Conservation (phyloP, 192 early-diverging fungal genomes). For the Neocallimastix lanati region DNA sequence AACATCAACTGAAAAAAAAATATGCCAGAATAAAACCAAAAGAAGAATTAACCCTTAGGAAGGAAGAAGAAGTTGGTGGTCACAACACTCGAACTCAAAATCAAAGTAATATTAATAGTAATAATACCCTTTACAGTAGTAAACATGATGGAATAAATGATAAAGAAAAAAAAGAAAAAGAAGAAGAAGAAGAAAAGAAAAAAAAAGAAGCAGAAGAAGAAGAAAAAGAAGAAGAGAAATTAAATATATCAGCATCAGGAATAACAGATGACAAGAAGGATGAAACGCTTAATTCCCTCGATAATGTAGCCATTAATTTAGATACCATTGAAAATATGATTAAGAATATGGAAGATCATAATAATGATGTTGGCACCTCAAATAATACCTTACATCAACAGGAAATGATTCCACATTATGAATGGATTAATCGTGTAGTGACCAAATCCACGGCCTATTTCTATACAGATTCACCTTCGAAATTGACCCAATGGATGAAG, state of each 20-base stretch:
- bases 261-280: neutral
- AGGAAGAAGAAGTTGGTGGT: neutral
- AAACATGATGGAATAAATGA: neutral
- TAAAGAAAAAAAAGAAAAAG: neutral
- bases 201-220: neutral
- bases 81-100: no score
- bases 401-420: neutral
- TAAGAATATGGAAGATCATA: neutral
- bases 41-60: neutral
- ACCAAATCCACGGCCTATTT: neutral
- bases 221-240: no score
- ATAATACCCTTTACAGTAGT: neutral
- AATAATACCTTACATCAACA: neutral
- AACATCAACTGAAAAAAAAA: neutral
- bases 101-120: neutral
- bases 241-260: no score
- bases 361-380: neutral
- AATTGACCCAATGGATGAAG: neutral
- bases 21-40: neutral
- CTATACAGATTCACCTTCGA: neutral
- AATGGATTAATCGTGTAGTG: neutral
- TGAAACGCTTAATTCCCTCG: neutral
- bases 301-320: neutral
- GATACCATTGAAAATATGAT: neutral
- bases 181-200: neutral